These are phyloP conservation scores for Salix suchowensis DNA, from an alignment of 345 rosid species.

Conservation along the genomic window DNA sequence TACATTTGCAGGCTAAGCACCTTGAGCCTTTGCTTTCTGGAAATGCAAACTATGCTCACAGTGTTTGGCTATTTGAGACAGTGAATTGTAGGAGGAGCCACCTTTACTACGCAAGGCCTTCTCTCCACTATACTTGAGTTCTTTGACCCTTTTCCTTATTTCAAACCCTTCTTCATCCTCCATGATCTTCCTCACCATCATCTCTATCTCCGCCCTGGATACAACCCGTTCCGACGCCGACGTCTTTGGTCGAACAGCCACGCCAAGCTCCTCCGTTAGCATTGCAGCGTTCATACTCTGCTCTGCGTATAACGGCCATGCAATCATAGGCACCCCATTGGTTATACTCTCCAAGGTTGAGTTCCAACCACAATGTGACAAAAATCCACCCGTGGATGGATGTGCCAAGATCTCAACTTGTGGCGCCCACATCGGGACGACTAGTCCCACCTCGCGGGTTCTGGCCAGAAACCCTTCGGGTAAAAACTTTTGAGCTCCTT, in stretches of 20 bases:
- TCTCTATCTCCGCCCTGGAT: conserved; percentile 41
- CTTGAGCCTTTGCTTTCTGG: conserved; percentile 6
- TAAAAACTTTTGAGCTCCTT: conserved; percentile 16
- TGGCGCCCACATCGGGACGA: conserved; percentile 53
- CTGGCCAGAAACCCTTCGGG: conserved; percentile 53
- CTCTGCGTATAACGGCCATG: conserved; percentile 72
- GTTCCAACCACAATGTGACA: conserved; percentile 79
- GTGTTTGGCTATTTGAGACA: conserved; percentile 28
- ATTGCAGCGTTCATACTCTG: conserved; percentile 63
- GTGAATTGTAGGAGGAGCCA: conserved; percentile 38
- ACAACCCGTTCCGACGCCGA: conserved; percentile 15
- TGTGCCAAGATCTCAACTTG: conserved; percentile 53
- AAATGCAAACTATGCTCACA: background rate
- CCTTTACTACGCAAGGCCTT: conserved; percentile 29
- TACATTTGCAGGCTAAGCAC: background rate
- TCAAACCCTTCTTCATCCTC: conserved; percentile 31
- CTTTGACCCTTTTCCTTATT: conserved; percentile 28
- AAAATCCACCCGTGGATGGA: conserved; percentile 50
- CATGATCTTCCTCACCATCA: conserved; percentile 36
- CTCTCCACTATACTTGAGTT: conserved; percentile 27
- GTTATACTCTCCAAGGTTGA: conserved; percentile 54
- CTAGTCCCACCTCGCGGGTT: conserved; percentile 33
- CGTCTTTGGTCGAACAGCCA: conserved; percentile 36
- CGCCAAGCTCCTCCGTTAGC: conserved; percentile 39
- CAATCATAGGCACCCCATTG: conserved; percentile 58